Conservation (phyloP, 2,329 filamentous ascomycete genomes). For the Penicillium sclerotigenum region DNA sequence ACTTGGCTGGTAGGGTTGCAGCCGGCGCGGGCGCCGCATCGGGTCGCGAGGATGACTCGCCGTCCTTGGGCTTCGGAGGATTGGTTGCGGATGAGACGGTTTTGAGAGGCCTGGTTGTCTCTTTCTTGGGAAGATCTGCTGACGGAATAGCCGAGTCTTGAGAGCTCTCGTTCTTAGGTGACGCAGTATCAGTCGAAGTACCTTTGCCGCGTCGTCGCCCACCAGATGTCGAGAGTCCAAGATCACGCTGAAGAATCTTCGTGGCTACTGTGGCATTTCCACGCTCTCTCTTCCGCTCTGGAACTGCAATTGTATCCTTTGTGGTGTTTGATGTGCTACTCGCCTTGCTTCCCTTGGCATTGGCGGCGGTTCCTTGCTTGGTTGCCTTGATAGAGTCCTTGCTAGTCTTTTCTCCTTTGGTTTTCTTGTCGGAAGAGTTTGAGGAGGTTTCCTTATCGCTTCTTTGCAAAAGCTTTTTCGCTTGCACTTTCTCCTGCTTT, state of each 20-base stretch:
- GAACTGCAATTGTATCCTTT: conserved; percentile 26
- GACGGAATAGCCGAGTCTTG: conserved; percentile 12
- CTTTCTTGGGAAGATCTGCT: conserved; percentile 21
- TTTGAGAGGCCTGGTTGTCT: conserved; percentile 21
- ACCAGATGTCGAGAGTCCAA: conserved; percentile 52
- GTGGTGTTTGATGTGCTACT: conserved; percentile 27
- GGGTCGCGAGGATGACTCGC: conserved; percentile 23
- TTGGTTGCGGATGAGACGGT: conserved; percentile 11
- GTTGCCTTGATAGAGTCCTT: conserved; percentile 62
- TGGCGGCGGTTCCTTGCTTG: conserved; percentile 30
- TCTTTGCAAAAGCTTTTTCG: conserved; percentile 43
- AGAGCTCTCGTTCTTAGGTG: conserved; percentile 23
- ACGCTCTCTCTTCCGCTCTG: conserved; percentile 53
- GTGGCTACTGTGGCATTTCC: conserved; percentile 53
- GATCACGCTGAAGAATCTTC: conserved; percentile 61
- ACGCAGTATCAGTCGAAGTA: conserved; percentile 23
- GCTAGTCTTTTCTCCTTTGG: conserved; percentile 54
- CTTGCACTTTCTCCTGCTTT: conserved; percentile 42
- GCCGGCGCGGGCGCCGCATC: conserved; percentile 15
- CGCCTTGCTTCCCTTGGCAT: conserved; percentile 38
- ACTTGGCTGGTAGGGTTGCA: conserved; percentile 20
- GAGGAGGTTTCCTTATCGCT: conserved; percentile 33
- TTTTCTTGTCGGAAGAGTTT: conserved; percentile 37
- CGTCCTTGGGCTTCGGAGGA: conserved; percentile 21
- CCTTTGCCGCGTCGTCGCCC: conserved; percentile 43